Evolutionary conservation across 108 stramenopile species (phyloP).

Genomic region (Craspedostauros australis): DNA sequence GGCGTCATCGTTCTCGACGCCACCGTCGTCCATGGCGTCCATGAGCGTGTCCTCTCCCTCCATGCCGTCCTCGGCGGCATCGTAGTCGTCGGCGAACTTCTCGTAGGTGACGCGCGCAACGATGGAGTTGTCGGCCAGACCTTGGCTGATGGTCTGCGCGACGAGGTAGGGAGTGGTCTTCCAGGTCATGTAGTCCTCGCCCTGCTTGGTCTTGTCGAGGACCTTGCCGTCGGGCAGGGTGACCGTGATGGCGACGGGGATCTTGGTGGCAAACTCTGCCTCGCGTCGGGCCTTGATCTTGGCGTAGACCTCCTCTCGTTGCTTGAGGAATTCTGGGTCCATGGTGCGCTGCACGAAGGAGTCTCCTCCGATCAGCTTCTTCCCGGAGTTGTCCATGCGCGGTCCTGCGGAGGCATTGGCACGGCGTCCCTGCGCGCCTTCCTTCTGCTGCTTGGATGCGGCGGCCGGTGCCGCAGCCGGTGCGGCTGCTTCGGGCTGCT

Average conservation of each 20-base stretch:
- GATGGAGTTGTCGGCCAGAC: slow-evolving; percentile 74
- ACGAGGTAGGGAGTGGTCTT: slow-evolving; percentile 90
- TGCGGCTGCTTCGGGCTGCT: slow-evolving; percentile 1
- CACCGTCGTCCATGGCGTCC: slow-evolving; percentile 69
- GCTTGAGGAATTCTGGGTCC: slow-evolving; percentile 66
- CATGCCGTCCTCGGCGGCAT: slow-evolving; percentile 73
- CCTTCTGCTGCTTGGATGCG: neutral
- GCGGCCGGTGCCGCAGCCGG: neutral
- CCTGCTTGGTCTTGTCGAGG: slow-evolving; percentile 43
- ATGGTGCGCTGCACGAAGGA: slow-evolving; percentile 53
- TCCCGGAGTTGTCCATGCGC: slow-evolving; percentile 54
- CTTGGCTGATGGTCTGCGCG: slow-evolving; percentile 82
- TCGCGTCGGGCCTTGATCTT: slow-evolving; percentile 48
- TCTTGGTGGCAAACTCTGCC: slow-evolving; percentile 56
- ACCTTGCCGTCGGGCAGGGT: slow-evolving; percentile 95
- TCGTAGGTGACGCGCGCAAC: slow-evolving; percentile 90
- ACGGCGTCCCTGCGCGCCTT: slow-evolving; percentile 74
- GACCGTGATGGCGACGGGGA: slow-evolving; percentile 77
- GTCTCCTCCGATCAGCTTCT: slow-evolving; percentile 63
- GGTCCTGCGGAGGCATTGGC: slow-evolving; percentile 76
- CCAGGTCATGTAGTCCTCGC: slow-evolving; percentile 28
- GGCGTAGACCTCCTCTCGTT: slow-evolving; percentile 54
- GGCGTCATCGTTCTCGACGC: slow-evolving; percentile 47
- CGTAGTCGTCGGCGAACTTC: slow-evolving; percentile 69
- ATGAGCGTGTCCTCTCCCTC: slow-evolving; percentile 61